Evolutionary conservation across 768 basidiomycete genomes (phyloP), one percentile per base, ranked within the genome.

Genomic region (Amanita inopinata): DNA sequence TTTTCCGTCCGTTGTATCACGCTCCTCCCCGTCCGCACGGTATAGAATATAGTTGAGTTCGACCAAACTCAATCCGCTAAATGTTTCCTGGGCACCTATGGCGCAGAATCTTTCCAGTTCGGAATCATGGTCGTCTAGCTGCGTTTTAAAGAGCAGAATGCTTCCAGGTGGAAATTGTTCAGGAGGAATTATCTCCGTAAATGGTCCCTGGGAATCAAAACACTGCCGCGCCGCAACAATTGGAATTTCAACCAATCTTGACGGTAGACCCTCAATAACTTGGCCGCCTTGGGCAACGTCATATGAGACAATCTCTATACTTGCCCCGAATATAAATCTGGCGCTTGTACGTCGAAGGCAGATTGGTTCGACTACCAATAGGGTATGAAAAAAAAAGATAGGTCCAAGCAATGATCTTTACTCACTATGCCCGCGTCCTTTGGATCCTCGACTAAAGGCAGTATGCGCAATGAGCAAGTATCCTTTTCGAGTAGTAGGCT

Each of bases 141-240:
- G 79, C 0, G 93, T 96, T 55, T 82, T 78, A 55, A 97, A 97
- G 14, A 99, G 53, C 83, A 97, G 80, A 54, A 98, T 77, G 46
- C 87, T 90, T 7, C 94, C 94, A 0, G 94, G 92, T n/a, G 93
- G 92, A 63, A 98, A 99, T 52, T 69, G 66, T 27, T 91, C 82
- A 0, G 96, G 96, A 1, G 96, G 77, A 14, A 73, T 53, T 46
- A 98, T 78, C 57, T 91, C 86, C 15, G 82, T 74, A 60, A 70
- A 88, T 0, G 80, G 72, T 1, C 83, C 83, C 46, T 78, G 77
- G 22, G 51, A 57, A 51, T 87, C 86, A n/a, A 69, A 57, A 3
- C 78, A 76, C 41, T 80, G 74, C 3, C 71, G 64, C n/a, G 76
- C 70, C 2, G 66, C 60, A 14, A 88, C 73, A 3, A 73, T 60